Conservation (phyloP, 768 basidiomycete genomes). For the Lepiota subincarnata region DNA sequence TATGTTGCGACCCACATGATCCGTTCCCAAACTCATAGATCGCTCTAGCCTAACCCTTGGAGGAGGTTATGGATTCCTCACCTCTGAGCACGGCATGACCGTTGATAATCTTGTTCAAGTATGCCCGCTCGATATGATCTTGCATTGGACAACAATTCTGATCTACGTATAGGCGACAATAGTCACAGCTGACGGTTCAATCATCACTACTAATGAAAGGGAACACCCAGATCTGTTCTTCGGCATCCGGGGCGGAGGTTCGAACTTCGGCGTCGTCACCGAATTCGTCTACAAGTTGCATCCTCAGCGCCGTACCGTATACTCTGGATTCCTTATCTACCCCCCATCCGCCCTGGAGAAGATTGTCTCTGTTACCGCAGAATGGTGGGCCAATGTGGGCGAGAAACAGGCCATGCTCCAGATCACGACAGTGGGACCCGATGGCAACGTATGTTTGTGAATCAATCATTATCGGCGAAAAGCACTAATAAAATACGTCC, state of each 20-base stretch:
- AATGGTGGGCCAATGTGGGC: slow-evolving; percentile 36
- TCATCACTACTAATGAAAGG: slow-evolving; percentile 31
- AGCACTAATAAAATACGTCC: too few species aligned
- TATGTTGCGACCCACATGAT: slow-evolving; percentile 16
- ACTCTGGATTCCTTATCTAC: slow-evolving; percentile 37
- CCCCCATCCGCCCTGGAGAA: slow-evolving; percentile 24
- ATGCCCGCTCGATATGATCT: background rate
- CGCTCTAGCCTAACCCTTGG: slow-evolving; percentile 35
- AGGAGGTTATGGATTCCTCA: slow-evolving; percentile 54
- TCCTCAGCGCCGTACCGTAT: slow-evolving; percentile 47
- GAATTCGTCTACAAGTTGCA: slow-evolving; percentile 48
- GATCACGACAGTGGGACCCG: too few species aligned
- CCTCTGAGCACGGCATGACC: slow-evolving; percentile 37
- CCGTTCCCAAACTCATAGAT: too few species aligned
- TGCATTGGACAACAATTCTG: background rate
- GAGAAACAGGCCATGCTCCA: slow-evolving; percentile 35
- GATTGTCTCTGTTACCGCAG: slow-evolving; percentile 25
- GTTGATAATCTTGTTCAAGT: slow-evolving; percentile 46
- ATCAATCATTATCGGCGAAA: too few species aligned
- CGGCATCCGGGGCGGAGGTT: slow-evolving; percentile 49
- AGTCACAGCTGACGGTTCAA: slow-evolving; percentile 41
- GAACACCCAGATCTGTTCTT: slow-evolving; percentile 48
- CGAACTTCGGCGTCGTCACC: slow-evolving; percentile 55
- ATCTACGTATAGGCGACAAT: slow-evolving; percentile 32
- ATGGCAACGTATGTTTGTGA: too few species aligned